Conservation (phyloP, 2,329 filamentous ascomycete species). For the Hortaea werneckii region DNA sequence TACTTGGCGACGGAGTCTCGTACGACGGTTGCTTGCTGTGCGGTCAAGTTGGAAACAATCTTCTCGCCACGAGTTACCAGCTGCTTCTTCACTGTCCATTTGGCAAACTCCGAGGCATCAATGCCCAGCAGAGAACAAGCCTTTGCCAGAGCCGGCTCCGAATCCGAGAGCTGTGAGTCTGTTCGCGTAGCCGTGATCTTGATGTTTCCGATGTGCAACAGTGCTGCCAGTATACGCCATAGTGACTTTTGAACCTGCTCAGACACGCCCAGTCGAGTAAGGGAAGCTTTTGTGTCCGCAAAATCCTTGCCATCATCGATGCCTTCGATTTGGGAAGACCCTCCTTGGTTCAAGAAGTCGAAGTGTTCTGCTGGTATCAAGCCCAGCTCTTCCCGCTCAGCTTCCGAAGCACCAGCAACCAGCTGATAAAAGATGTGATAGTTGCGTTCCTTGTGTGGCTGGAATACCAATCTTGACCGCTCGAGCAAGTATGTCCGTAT, state of each 20-base stretch:
- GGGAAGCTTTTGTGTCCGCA: conserved; percentile 71
- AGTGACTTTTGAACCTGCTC: conserved; percentile 68
- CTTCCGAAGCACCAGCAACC: conserved; percentile 79
- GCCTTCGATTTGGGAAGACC: conserved; percentile 80
- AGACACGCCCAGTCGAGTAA: conserved; percentile 78
- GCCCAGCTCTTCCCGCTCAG: conserved; percentile 68
- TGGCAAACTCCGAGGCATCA: conserved; percentile 74
- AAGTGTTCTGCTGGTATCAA: conserved; percentile 80
- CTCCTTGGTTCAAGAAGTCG: conserved; percentile 92
- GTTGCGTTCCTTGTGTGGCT: conserved; percentile 93
- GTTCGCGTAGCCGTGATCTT: conserved; percentile 87
- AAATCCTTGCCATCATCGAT: conserved; percentile 96
- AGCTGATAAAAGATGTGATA: conserved; percentile 99
- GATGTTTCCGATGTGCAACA: conserved; percentile 91
- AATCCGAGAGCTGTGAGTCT: conserved; percentile 71
- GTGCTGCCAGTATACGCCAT: conserved; percentile 79
- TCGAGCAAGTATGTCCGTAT: conserved; percentile 94
- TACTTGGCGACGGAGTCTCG: conserved; percentile 97
- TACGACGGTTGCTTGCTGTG: conserved; percentile 87
- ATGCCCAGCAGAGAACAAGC: conserved; percentile 84
- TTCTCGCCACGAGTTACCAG: conserved; percentile 92
- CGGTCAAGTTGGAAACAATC: conserved; percentile 89
- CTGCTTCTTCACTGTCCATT: conserved; percentile 99
- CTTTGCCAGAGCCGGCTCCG: conserved; percentile 70
- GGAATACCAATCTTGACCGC: conserved; percentile 90